These are phyloP conservation scores for Globisporangium spinosum DNA, from an alignment of 352 stramenopile species.

Conservation along the genomic window DNA sequence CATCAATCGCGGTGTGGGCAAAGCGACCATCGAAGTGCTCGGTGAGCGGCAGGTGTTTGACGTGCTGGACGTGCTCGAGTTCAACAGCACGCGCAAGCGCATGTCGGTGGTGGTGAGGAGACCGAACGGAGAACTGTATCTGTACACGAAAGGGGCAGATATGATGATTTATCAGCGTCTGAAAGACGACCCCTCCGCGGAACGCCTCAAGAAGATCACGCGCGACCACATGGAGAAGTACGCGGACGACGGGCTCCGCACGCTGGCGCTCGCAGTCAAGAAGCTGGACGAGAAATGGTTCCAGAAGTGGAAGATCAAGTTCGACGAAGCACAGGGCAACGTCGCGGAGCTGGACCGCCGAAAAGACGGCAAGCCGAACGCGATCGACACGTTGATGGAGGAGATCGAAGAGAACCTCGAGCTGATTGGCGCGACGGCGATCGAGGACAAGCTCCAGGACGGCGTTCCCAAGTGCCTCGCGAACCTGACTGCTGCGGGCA, in stretches of 20 bases:
- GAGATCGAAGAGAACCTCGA: conserved; percentile 79
- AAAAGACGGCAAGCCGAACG: conserved; percentile 76
- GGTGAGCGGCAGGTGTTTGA: conserved; percentile 52
- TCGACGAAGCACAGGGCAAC: conserved; percentile 64
- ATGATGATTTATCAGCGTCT: conserved; percentile 90
- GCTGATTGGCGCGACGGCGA: conserved; percentile 87
- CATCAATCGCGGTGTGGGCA: conserved; percentile 49
- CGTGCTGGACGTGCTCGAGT: conserved; percentile 80
- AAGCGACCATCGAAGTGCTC: conserved; percentile 24
- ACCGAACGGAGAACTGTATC: conserved; percentile 44
- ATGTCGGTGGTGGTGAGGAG: conserved; percentile 92
- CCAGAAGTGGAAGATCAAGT: conserved; percentile 65
- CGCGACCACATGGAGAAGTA: conserved; percentile 82
- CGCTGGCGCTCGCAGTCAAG: conserved; percentile 76
- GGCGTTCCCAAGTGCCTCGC: conserved; percentile 85
- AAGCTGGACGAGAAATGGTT: conserved; percentile 65
- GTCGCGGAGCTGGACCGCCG: conserved; percentile 72
- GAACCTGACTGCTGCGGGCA: conserved; percentile 73
- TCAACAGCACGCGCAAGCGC: conserved; percentile 93
- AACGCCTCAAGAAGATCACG: conserved; percentile 53
- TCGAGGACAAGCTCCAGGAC: conserved; percentile 92
- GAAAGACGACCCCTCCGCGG: conserved; percentile 42
- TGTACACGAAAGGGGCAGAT: conserved; percentile 91
- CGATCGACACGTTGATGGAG: conserved; percentile 74
- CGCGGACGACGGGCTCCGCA: conserved; percentile 81